Base-by-base conservation (phyloP, 495 filamentous ascomycete genomes). In the Podospora pseudoanserina region DNA sequence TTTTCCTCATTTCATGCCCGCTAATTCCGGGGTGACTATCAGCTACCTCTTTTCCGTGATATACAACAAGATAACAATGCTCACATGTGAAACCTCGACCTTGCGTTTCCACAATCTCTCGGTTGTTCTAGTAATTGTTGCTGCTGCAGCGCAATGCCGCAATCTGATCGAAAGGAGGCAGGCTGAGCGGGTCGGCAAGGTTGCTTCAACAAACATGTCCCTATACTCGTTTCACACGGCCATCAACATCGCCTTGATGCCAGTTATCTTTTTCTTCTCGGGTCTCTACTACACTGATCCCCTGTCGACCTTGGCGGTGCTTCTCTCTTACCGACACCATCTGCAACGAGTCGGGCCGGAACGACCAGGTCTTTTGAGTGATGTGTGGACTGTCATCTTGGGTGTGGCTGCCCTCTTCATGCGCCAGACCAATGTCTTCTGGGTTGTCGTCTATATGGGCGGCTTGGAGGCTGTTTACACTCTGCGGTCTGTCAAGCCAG, bases 371-470 rank as follows among this genome's bases (percentile, higher is more conserved):
- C 32, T 79, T n/a, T 11, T 68, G 20, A 81, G 73, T 32, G 79
- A 77, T 60, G 5, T 82, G 1, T 76, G 83, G 63, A 78, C 83
- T 0, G 79, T 89, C 49, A n/a, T 87, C 9, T 65, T 86, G 26
- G 90, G 90, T 0, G 69, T 91, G 15, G 67, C 82, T 2, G 85
- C 91, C 34, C 80, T 99, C 49, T 79, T 85, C 19, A 93, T 94
- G 80, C 81, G 95, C 34, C 95, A 99, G 78, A 99, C 95, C 13
- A 99, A 99, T 73, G 90, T 98, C 68, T 93, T 98, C 76, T 99
- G 95, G 95, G 90, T 94, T 2, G 88, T 91, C 1, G 80, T 93
- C 0, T 97, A 95, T 75, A 85, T 96, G 67, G 92, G 93, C 67
- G 93, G 89, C 18, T 70, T 94, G 28, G 88, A 92, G 67, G 82